Evolutionary conservation across 768 basidiomycete genomes (phyloP).

Genomic region (Boletus rubroflammeus): DNA sequence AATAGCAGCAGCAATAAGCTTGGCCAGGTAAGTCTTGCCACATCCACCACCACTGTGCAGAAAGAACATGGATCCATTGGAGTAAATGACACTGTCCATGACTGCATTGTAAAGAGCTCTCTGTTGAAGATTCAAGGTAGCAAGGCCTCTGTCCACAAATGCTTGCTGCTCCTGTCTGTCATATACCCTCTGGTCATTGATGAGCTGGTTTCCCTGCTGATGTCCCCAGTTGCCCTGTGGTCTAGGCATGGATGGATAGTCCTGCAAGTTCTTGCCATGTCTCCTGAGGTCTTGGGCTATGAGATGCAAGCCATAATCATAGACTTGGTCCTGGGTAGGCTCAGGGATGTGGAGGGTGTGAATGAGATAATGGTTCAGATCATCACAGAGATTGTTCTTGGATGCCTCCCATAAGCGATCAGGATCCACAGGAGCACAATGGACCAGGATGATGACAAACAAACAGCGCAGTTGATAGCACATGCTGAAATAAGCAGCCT

Average conservation of each 20-base stretch:
- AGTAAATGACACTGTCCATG: background rate
- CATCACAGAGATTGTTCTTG: background rate
- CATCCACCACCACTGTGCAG: background rate
- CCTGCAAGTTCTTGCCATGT: background rate
- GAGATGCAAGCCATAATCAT: background rate
- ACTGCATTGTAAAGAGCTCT: constrained; percentile 6
- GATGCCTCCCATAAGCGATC: background rate
- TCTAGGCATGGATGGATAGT: background rate
- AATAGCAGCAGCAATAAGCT: background rate
- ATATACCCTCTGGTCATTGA: no score
- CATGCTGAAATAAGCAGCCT: background rate
- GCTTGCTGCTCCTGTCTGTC: constrained; percentile 19
- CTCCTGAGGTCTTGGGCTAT: background rate
- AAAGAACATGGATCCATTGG: background rate
- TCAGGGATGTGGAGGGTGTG: no score
- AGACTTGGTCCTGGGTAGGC: background rate
- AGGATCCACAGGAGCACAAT: background rate
- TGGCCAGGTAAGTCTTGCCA: background rate
- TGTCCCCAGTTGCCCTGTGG: background rate
- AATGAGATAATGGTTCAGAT: no score
- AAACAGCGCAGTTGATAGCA: background rate
- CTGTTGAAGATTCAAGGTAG: constrained; percentile 27
- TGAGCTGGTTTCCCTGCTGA: background rate
- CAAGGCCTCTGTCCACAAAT: constrained; percentile 28
- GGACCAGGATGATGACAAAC: background rate